Percentiles rank a stretch among this genome's conserved stretches.
These are phyloP conservation scores for Pestalotiopsis sp. DNA, from an alignment of 2,329 filamentous ascomycete species.

Conservation along the genomic window DNA sequence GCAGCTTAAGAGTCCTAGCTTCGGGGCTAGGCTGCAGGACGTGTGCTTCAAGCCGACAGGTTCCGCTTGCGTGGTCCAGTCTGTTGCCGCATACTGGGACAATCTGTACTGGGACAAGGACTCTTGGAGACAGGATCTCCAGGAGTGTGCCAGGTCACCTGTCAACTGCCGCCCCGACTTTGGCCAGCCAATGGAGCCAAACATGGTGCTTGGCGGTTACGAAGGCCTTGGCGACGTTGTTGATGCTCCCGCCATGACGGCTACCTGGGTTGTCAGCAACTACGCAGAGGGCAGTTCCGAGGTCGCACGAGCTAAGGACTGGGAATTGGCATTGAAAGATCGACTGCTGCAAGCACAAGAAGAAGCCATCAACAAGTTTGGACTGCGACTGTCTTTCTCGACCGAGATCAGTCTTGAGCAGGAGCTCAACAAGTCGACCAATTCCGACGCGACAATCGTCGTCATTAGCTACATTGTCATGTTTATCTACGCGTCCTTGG, in stretches of 20 bases:
- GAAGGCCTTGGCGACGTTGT: conserved; percentile 65
- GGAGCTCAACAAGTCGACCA: conserved; percentile 96
- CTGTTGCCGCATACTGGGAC: conserved; percentile 86
- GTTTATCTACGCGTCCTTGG: conserved; percentile 95
- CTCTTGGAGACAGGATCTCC: conserved; percentile 73
- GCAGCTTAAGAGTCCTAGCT: conserved; percentile 69
- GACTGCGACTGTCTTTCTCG: conserved; percentile 88
- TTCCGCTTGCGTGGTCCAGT: conserved; percentile 89
- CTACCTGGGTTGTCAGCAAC: conserved; percentile 95
- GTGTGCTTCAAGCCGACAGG: conserved; percentile 94
- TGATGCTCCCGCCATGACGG: conserved; percentile 78
- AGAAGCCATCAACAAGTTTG: conserved; percentile 72
- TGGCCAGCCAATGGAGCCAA: conserved; percentile 83
- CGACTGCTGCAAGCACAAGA: conserved; percentile 76
- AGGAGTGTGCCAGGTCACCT: conserved; percentile 76
- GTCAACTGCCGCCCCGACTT: conserved; percentile 87
- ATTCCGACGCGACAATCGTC: conserved; percentile 96
- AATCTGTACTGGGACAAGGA: conserved; percentile 65
- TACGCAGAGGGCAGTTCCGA: conserved; percentile 72
- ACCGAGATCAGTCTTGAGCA: conserved; percentile 94
- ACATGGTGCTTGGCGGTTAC: conserved; percentile 84
- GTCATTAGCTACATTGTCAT: conserved; percentile 97
- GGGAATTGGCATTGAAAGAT: conserved; percentile 78
- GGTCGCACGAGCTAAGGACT: conserved; percentile 79
- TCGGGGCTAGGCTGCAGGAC: conserved; percentile 73